Evolutionary conservation across 768 basidiomycete genomes (phyloP), one percentile per base, ranked within the genome.

Genomic region (Galerina marginata): DNA sequence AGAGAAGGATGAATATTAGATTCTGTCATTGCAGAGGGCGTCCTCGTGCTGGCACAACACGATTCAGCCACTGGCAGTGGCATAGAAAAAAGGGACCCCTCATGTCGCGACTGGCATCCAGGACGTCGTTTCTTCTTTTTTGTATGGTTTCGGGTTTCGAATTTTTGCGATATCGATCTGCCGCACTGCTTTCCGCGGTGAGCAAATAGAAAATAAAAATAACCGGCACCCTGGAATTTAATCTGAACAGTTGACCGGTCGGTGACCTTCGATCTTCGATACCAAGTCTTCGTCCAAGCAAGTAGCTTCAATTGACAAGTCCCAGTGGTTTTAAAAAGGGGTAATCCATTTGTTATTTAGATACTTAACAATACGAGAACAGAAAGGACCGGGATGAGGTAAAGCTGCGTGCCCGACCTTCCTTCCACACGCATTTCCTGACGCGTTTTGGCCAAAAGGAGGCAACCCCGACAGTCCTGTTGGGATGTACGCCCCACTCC

Each of bases 11-110:
- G 29, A 33, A 33, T 53, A 51, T 51, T 51, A 39, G 50, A 51
- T 51, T 38, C 50, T 42, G 51, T 25, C 39, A 26, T 33, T 7
- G 29, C 7, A 5, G 29, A 33, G 29, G 4, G 29, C 29, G 29
- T 33, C 29, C 29, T 33, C 29, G 29, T 33, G 29, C 29, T 33
- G 29, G 29, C 29, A 33, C 29, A 33, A 33, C 29, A 33, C 2
- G 7, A 7, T 10, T 23, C 51, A 38, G 43, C n/a, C 16, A 38
- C 40, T 40, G n/a, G 43, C 33, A 23, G 50, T 44, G 36, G 58
- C 58, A 44, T 49, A n/a, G 51, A 23, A 59, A 52, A 52, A n/a
- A 51, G 50, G 57, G 58, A 36, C 58, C 36, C 58, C 58, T 59
- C 58, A 53, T 53, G 51, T 53, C 36, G 38, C 23, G 51, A 10